Evolutionary conservation across 73 alveolate genomes (phyloP), one percentile per base, ranked within the genome.

Genomic region (Paraurostyla sp.): DNA sequence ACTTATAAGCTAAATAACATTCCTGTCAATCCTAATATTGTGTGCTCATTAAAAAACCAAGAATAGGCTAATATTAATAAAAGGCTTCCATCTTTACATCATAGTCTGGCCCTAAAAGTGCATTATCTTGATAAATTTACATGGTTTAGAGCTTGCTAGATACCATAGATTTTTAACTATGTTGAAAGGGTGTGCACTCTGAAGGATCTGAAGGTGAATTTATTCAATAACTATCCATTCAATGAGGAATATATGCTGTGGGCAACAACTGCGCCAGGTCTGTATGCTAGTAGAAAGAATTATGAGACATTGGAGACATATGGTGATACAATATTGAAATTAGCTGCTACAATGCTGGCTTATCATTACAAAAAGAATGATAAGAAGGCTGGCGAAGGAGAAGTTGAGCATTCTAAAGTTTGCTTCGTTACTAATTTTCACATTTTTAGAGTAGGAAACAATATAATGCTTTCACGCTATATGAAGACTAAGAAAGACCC

Each of bases 301-400:
- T 85, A 85, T 49, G 92, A 91, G 54, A 82, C 91, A 15, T 48
- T 91, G 40, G 96, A 91, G 54, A 91, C 93, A 7, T 91, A 85
- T 71, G 96, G 96, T 25, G 96, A 91, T 46, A 82, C 96, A 0
- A 65, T 85, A 16, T 87, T 91, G 48, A 91, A 91, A 45, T 63
- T 91, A 9, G 89, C 92, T 0, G 73, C 93, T 0, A 85, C 92
- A 7, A 35, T 80, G 86, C 60, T 85, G 36, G 89, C 91, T 30
- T 91, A 85, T 50, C 51, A 71, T 35, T 65, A 11, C 9, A 81
- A 81, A 65, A 81, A 40, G 52, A 46, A 81, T 57, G 83, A 81
- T 42, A 81, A 57, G 54, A 36, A 23, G 42, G 91, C 91, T 0
- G 91, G 91, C 4, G 91, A 81, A 58, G 91, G 91, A 2, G 91